A percentile compares a stretch with the other conserved stretches of the same genome.
Evolutionary conservation across 495 filamentous ascomycete species (phyloP).

Genomic region (Penicillium chermesinum): DNA sequence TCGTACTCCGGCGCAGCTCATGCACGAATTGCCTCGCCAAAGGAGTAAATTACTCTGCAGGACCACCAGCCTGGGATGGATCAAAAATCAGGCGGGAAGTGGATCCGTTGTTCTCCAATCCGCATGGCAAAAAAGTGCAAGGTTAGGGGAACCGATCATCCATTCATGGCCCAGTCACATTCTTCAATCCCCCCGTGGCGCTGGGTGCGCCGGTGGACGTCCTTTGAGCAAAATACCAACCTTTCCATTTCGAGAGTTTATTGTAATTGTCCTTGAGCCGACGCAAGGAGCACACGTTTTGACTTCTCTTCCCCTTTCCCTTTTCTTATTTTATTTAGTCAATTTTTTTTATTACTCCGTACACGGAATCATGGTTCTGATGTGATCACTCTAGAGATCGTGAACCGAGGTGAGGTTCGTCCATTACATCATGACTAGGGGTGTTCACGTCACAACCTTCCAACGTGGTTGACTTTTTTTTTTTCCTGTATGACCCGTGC

Average conservation of each 20-base stretch:
- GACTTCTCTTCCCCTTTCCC: neutral
- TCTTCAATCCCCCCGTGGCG: neutral
- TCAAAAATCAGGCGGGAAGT: conserved; percentile 4
- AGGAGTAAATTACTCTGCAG: neutral
- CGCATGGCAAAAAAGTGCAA: neutral
- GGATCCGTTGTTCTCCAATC: neutral
- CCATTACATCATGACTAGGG: conserved; percentile 6
- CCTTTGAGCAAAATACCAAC: neutral
- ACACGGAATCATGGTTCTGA: too few relatives aligned
- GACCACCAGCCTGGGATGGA: neutral
- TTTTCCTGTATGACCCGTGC: conserved; percentile 1
- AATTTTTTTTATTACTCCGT: too few relatives aligned
- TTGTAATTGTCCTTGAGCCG: too few relatives aligned
- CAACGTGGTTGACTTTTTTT: conserved; percentile 6
- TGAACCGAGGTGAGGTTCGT: neutral
- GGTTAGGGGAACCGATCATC: neutral
- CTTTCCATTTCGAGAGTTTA: neutral
- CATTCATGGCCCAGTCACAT: neutral
- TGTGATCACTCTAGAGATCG: too few relatives aligned
- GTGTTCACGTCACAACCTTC: conserved; percentile 6
- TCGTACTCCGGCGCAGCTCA: too few relatives aligned
- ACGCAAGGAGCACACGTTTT: conserved; percentile 4
- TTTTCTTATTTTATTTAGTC: neutral
- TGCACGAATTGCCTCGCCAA: neutral
- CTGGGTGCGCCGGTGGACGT: neutral